A percentile compares a stretch with the other conserved stretches of the same genome.
Conservation (phyloP, 371 early-diverging fungal genomes). For the Vairimorpha ceranae region DNA sequence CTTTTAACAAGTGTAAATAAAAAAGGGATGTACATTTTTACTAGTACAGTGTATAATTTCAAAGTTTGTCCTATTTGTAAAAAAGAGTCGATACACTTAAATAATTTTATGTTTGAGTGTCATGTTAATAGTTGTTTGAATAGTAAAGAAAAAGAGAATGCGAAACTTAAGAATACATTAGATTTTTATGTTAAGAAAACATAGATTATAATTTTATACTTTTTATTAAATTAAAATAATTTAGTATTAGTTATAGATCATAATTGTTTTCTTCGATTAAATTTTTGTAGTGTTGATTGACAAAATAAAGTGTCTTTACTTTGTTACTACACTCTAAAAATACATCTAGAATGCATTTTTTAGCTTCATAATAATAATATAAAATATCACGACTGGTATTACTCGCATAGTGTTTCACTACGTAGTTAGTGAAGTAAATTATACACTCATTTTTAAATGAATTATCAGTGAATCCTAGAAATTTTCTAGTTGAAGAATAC, state of each 20-base stretch:
- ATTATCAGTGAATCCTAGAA: neutral
- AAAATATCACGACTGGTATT: neutral
- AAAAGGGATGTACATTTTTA: neutral
- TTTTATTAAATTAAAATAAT: too few species aligned
- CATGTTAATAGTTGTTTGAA: constrained; percentile 47
- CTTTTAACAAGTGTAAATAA: neutral
- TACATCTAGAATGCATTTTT: neutral
- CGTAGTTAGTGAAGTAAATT: neutral
- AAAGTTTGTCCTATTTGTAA: constrained; percentile 32
- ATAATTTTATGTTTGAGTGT: constrained; percentile 17
- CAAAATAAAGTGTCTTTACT: neutral
- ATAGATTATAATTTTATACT: too few species aligned
- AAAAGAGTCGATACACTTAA: constrained; percentile 12
- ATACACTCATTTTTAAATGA: neutral
- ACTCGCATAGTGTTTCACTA: neutral
- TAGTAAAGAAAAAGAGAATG: constrained; percentile 5
- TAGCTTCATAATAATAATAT: neutral
- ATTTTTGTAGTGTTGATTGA: neutral
- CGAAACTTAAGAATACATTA: constrained; percentile 10
- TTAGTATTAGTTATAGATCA: too few species aligned
- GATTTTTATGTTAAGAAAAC: constrained; percentile 8
- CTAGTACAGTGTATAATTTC: neutral
- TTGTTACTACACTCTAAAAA: neutral
- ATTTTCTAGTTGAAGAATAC: neutral
- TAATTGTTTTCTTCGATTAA: neutral